Percentiles rank a stretch among this genome's conserved stretches.
These are phyloP conservation scores for Suillus discolor DNA, from an alignment of 768 basidiomycete genomes.

Conservation along the genomic window DNA sequence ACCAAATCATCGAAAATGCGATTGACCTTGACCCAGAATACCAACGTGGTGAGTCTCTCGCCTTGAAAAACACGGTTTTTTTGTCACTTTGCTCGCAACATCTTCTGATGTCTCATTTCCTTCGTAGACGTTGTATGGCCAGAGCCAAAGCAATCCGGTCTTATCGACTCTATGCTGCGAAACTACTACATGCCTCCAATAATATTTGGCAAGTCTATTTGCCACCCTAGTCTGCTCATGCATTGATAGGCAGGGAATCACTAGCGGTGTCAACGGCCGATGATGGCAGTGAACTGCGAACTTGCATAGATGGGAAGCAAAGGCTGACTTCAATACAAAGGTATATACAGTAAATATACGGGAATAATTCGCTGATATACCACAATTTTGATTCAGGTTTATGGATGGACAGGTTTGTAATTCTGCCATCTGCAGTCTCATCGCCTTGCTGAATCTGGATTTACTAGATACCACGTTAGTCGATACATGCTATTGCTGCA, in stretches of 20 bases:
- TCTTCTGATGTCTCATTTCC: background rate
- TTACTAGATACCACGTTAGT: constrained; percentile 47
- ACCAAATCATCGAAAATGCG: constrained; percentile 44
- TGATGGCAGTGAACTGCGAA: constrained; percentile 47
- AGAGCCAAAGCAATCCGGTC: constrained; percentile 56
- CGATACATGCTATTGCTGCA: background rate
- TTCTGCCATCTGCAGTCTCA: background rate
- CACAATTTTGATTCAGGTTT: constrained; percentile 41
- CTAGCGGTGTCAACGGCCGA: constrained; percentile 41
- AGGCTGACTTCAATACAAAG: constrained; percentile 65
- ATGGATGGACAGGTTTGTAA: constrained; percentile 55
- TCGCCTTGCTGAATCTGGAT: constrained; percentile 5
- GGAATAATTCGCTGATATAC: background rate
- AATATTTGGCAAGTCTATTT: constrained; percentile 53
- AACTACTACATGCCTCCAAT: constrained; percentile 71
- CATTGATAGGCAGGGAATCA: background rate
- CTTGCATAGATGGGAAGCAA: constrained; percentile 77
- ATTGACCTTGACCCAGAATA: constrained; percentile 68
- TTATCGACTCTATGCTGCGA: constrained; percentile 66
- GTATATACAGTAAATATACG: constrained; percentile 32
- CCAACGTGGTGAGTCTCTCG: constrained; percentile 52
- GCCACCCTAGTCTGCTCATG: background rate
- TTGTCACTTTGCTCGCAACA: background rate
- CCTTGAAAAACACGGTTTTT: background rate
- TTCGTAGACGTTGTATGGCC: constrained; percentile 63